Conservation (phyloP, 345 rosid genomes). For the Eucalyptus erythrocorys region DNA sequence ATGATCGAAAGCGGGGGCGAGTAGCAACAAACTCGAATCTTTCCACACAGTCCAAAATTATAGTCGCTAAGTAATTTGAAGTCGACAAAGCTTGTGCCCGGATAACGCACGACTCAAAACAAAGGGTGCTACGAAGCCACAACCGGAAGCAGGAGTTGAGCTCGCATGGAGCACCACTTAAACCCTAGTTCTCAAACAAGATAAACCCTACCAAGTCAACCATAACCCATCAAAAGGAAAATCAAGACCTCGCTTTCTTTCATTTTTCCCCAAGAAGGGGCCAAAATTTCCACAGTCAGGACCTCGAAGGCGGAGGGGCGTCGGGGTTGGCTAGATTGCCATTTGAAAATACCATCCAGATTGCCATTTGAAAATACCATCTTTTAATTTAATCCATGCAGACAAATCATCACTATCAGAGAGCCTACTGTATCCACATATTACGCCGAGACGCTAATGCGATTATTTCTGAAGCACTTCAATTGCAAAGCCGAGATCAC, state of each 20-base stretch:
- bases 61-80: neutral
- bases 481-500: too few relatives aligned
- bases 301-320: too few relatives aligned
- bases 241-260: neutral
- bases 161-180: neutral
- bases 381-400: too few relatives aligned
- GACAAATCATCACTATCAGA: too few relatives aligned
- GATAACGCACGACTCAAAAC: neutral
- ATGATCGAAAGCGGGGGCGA: neutral
- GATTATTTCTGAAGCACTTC: too few relatives aligned
- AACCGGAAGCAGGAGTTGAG: neutral
- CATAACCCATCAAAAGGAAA: neutral
- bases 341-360: too few relatives aligned
- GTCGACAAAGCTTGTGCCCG: neutral
- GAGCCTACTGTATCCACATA: too few relatives aligned
- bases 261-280: neutral
- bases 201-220: neutral
- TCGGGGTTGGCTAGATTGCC: too few relatives aligned
- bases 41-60: neutral
- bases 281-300: neutral
- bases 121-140: neutral
- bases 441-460: too few relatives aligned
- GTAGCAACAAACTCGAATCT: neutral
- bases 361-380: too few relatives aligned
- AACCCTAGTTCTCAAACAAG: neutral